Conservation (phyloP, 306 rosid genomes). For the Quercus gilva region DNA sequence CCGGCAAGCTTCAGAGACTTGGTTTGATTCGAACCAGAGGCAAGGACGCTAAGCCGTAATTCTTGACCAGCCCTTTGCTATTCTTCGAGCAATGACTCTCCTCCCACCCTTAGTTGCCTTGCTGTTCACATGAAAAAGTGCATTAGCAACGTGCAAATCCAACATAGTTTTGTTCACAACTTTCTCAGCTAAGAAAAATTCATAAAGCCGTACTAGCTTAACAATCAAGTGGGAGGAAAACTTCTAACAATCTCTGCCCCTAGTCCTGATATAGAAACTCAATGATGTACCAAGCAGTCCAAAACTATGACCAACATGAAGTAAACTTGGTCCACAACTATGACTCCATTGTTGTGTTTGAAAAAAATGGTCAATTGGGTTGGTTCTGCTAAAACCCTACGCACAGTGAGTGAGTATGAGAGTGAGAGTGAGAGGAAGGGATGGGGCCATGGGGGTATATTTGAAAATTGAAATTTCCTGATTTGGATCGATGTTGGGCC, state of each 20-base stretch:
- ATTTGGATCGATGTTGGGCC: no score
- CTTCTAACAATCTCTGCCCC: background rate
- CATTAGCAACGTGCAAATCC: slow-evolving; percentile 3
- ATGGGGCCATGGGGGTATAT: background rate
- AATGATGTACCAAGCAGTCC: background rate
- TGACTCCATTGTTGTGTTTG: slow-evolving; percentile 60
- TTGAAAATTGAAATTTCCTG: no score
- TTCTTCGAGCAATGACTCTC: slow-evolving; percentile 84
- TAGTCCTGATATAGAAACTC: background rate
- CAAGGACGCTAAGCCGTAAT: slow-evolving; percentile 69
- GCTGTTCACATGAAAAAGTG: slow-evolving; percentile 48
- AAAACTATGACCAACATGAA: background rate
- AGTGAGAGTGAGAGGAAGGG: background rate
- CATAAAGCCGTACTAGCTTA: background rate
- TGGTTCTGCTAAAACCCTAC: slow-evolving; percentile 34
- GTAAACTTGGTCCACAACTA: background rate
- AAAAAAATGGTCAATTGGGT: background rate
- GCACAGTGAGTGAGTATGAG: background rate
- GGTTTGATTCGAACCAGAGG: slow-evolving; percentile 13
- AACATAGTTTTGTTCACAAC: background rate
- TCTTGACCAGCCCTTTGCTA: slow-evolving; percentile 84
- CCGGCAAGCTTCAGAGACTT: slow-evolving; percentile 18
- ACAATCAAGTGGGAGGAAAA: background rate
- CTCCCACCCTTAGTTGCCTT: slow-evolving; percentile 95
- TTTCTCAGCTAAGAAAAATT: background rate